phyloP scores from a whole-genome alignment of 805 yeast species.

The Candida nitratophila region DNA sequence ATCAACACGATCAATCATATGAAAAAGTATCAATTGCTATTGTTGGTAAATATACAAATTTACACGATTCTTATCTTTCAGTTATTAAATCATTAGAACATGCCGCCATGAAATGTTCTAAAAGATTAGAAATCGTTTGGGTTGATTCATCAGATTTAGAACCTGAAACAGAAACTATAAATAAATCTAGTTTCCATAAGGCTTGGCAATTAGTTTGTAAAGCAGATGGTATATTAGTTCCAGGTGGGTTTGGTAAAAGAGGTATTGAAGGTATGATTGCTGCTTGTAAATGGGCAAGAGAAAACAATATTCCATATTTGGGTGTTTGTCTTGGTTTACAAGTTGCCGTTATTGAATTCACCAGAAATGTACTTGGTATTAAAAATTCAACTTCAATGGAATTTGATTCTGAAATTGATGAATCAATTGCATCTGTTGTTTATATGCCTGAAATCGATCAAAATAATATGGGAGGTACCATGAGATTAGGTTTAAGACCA shows the following conservation, averaged over 20 bases:
- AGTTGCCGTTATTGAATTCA: constrained; percentile 92
- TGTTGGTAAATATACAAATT: constrained; percentile 94
- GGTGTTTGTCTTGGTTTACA: constrained; percentile 98
- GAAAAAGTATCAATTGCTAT: constrained; percentile 90
- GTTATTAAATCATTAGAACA: constrained; percentile 96
- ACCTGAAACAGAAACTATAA: constrained; percentile 51
- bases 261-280: constrained; percentile 98
- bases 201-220: constrained; percentile 93
- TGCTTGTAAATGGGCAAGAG: constrained; percentile 98
- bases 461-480: constrained; percentile 94
- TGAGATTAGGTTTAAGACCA: constrained; percentile 94
- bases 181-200: constrained; percentile 78
- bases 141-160: constrained; percentile 92
- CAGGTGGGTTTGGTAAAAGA: constrained; percentile 97
- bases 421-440: constrained; percentile 69
- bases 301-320: constrained; percentile 83
- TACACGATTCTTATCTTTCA: constrained; percentile 91
- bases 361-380: constrained; percentile 68
- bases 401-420: constrained; percentile 57
- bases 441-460: constrained; percentile 99
- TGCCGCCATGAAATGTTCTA: constrained; percentile 82
- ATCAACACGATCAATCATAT: constrained; percentile 71
- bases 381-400: constrained; percentile 74
- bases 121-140: constrained; percentile 86
- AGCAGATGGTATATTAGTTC: constrained; percentile 95